These are phyloP conservation scores for Botrytis tulipae DNA, from an alignment of 2,329 filamentous ascomycete species.

Conservation along the genomic window DNA sequence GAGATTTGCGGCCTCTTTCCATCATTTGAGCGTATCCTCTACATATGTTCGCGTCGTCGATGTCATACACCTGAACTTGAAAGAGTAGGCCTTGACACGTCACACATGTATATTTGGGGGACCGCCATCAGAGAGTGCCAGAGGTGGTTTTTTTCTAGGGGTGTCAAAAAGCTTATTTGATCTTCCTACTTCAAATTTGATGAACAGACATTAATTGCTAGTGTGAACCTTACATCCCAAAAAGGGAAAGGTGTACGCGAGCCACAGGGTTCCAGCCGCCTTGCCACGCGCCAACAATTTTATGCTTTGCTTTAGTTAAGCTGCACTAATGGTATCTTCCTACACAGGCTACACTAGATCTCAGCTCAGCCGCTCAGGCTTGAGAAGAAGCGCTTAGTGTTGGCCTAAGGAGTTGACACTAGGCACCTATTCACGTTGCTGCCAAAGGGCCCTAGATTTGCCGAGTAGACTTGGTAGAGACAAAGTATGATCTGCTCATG, in stretches of 20 bases:
- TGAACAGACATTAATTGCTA: conserved; percentile 14
- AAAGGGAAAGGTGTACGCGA: background rate
- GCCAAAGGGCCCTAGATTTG: background rate
- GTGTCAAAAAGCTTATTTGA: conserved; percentile 11
- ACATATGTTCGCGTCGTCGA: background rate
- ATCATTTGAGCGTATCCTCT: background rate
- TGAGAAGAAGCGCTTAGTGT: conserved; percentile 1
- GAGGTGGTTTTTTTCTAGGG: background rate
- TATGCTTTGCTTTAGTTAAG: conserved; percentile 2
- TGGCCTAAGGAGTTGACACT: background rate
- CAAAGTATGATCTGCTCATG: background rate
- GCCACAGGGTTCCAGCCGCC: background rate
- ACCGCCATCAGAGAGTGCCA: background rate
- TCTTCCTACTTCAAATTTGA: background rate
- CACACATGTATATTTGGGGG: conserved; percentile 4
- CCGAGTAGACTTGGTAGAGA: background rate
- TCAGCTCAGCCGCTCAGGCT: background rate
- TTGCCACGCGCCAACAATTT: background rate
- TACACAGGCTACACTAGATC: background rate
- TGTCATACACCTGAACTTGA: background rate
- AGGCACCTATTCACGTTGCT: background rate
- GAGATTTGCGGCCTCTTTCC: background rate
- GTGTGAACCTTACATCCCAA: background rate
- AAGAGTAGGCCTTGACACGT: background rate
- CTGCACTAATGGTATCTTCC: background rate